Evolutionary conservation across 208 protist species (phyloP), one percentile per base, ranked within the genome.

Genomic region (Herpetomonas tarakana): DNA sequence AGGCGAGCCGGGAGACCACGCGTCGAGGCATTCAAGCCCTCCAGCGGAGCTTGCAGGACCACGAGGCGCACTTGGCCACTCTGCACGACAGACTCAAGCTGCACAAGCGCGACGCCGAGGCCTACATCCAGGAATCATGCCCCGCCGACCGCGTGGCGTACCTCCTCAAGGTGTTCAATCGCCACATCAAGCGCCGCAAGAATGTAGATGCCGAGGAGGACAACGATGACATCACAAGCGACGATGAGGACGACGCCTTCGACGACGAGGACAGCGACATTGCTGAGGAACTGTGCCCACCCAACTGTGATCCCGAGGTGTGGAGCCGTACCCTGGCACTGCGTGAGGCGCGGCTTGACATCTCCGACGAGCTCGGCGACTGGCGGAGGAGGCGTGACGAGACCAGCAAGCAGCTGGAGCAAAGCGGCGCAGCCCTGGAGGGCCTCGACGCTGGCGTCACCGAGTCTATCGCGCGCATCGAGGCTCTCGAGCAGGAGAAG

Each of bases 401-500:
- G 27, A 73, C 71, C 11, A 78, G 87, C 24, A 57, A 61, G 30
- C 57, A 91, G n/a, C 76, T 91, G 53, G 74, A 87, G 19, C 71
- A 97, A 61, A 59, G 89, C 46, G 80, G 86, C 30, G 65, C 60
- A 16, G 69, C 74, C 44, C 62, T 86, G 7, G 79, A 86, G 52
- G 49, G 30, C 21, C 56, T 66, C 50, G 80, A 84, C 29, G 65
- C 62, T 16, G 68, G 73, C 30, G 56, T 86, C 12, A 78, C 85
- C 50, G 52, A 93, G 45, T 88, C 77, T 35, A 72, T 93, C 27
- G 57, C 81, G 19, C 92, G 96, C 31, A 95, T 97, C 39, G 67
- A 83, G 50, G 72, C 75, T 27, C 93, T 98, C 49, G 91, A 98
- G 54, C 67, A 52, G 9, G 86, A 98, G 68, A 98, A 98, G 78